Base-by-base conservation (phyloP, 306 rosid genomes). In the Oemleria cerasiformis region DNA sequence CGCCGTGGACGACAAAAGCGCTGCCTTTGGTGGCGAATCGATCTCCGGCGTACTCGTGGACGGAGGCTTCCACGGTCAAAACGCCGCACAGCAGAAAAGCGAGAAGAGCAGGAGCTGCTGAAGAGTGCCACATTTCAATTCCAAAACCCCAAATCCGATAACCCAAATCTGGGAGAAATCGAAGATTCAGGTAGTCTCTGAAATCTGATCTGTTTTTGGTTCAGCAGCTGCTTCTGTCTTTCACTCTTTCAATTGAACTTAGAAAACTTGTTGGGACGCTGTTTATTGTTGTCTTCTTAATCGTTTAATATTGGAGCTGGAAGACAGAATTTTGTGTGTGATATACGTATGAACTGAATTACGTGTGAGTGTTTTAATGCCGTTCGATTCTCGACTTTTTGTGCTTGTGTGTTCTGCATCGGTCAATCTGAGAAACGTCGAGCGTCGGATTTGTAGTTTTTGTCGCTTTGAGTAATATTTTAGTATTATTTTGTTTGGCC, bases 1-100 rank as follows among this genome's bases (percentile, higher is more conserved):
- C 99, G 5, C 96, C 99, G 55, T 95, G 96, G 25, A 95, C 87
- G 3, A 89, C 97, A 70, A 85, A 95, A 78, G 99, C 96, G 77
- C 88, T 92, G 21, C 99, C 99, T 82, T 85, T 95, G 68, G 74
- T 58, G 2, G 71, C 73, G 78, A 95, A 91, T 70, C 70, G 82
- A 56, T 86, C 96, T 0, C 45, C 78, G 65, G 78, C 74, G 82
- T 95, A 95, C 34, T 86, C 67, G 56, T 95, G 99, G 73, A 95
- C 85, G 21, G 97, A 95, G 67, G 99, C 96, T 73, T 91, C 80
- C 65, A 82, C 69, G 71, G 66, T 36, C 70, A 79, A 9, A 84
- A 83, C 67, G 57, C 64, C 67, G 57, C 64, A 74, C 42, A 77
- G 63, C 64, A 69, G 25, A 9, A 70, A 10, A 19, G 23, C 73